Evolutionary conservation across 2,329 filamentous ascomycete species (phyloP), one percentile per base, ranked within the genome.

Genomic region (Leptographium wingfieldii): DNA sequence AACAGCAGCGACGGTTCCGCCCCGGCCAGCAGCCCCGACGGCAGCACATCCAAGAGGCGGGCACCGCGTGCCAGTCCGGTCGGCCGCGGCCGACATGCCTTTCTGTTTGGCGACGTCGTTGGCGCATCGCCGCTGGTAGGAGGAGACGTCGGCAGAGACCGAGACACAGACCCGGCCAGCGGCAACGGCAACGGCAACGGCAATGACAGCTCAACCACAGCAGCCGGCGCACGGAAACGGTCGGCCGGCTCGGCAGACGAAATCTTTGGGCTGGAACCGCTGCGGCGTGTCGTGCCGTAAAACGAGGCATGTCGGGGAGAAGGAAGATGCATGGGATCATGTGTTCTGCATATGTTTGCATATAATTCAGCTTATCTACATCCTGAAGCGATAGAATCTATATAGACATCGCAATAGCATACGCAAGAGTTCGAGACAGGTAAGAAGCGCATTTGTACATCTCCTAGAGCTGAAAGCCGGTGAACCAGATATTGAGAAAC

Each of bases 71-170:
- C 58, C 56, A 63, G 14, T 2, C 49, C 74, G 59, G 71, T 74
- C 2, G 79, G 71, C 62, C 76, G 81, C 48, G 79, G 81, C 65
- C 75, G 77, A 55, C 83, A 82, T 61, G 80, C 81, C 0, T 84
- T 84, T 61, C 67, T 84, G 22, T 84, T 84, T 64, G 81, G 81
- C 31, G 81, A 84, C 63, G 76, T 75, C 2, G 71, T 73, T 3
- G n/a, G 43, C 3, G 52, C 56, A 19, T 58, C 63, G 16, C 60
- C 60, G 19, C 56, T 62, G 14, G 67, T 27, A 5, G 27, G 71
- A 2, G 73, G 72, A 3, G 68, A 65, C 12, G 68, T 71, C 3
- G 73, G 72, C 3, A 68, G 65, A 11, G 68, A 70, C 2, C 72
- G 69, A 1, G 33, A 11, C 33, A 35, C 33, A 35, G 2, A 35